Evolutionary conservation across 768 basidiomycete species (phyloP).

Genomic region (Holtermannia corniformis): DNA sequence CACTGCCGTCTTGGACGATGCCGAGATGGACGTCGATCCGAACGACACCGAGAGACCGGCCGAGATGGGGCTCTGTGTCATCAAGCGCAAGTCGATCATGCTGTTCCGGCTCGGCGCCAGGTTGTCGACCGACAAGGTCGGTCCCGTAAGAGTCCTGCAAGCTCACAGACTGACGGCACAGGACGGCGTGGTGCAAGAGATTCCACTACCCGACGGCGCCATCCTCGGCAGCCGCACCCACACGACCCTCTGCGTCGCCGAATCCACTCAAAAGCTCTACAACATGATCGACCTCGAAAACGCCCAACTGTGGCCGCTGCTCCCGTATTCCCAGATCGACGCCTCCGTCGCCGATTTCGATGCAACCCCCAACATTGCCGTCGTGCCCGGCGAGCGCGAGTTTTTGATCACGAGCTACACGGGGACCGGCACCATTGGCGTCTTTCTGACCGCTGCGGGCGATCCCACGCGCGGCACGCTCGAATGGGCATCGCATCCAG

Average conservation of each 20-base stretch:
- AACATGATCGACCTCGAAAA: constrained; percentile 68
- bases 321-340: constrained; percentile 66
- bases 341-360: constrained; percentile 34
- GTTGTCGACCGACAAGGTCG: constrained; percentile 27
- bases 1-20: constrained; percentile 71
- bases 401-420: constrained; percentile 82
- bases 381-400: constrained; percentile 61
- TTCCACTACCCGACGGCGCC: constrained; percentile 37
- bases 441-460: constrained; percentile 74
- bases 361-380: constrained; percentile 51
- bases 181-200: constrained; percentile 23
- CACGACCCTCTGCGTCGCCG: constrained; percentile 62
- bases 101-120: constrained; percentile 36
- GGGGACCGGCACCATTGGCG: constrained; percentile 65
- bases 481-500: constrained; percentile 71
- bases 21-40: constrained; percentile 43
- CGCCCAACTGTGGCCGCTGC: constrained; percentile 58
- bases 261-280: constrained; percentile 52
- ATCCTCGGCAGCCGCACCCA: constrained; percentile 45
- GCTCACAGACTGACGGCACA: not conserved
- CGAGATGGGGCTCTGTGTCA: constrained; percentile 38
- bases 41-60: constrained; percentile 16
- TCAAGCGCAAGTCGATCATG: constrained; percentile 39
- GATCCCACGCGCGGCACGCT: constrained; percentile 85
- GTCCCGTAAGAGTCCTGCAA: too few species aligned